A percentile compares a stretch with the other conserved stretches of the same genome.
These are phyloP conservation scores for Nannochloris sp. DNA, from an alignment of 139 green algal species.

Conservation along the genomic window DNA sequence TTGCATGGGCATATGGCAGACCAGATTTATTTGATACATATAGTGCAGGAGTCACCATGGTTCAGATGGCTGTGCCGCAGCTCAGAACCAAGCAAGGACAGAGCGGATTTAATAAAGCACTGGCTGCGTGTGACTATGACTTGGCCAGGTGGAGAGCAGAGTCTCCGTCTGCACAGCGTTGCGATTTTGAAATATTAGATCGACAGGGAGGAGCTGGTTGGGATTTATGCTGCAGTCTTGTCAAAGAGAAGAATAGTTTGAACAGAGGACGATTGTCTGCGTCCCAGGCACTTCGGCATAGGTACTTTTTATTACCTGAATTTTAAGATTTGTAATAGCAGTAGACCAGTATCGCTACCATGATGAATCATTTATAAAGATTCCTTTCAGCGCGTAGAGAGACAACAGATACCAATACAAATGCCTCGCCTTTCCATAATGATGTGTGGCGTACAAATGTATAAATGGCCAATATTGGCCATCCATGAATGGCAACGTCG, in stretches of 20 bases:
- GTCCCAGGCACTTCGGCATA: conserved; percentile 55
- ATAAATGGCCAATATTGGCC: too few species aligned
- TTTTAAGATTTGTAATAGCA: background rate
- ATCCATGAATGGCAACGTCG: too few species aligned
- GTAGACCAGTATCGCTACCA: background rate
- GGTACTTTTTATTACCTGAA: conserved; percentile 44
- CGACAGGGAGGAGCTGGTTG: conserved; percentile 52
- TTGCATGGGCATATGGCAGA: conserved; percentile 66
- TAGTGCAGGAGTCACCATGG: conserved; percentile 54
- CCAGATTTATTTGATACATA: conserved; percentile 88
- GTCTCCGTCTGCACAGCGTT: conserved; percentile 1
- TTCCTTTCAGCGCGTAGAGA: too few species aligned
- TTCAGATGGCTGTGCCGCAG: conserved; percentile 62
- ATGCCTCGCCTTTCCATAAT: too few species aligned
- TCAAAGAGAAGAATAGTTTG: conserved; percentile 42
- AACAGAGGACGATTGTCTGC: conserved; percentile 64
- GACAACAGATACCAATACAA: too few species aligned
- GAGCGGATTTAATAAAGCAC: conserved; percentile 35
- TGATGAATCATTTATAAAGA: background rate
- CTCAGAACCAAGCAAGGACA: conserved; percentile 40
- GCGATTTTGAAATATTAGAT: conserved; percentile 73
- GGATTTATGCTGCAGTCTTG: conserved; percentile 68
- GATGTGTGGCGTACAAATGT: too few species aligned
- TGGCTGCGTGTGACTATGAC: conserved; percentile 36
- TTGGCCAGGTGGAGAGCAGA: conserved; percentile 36